These are phyloP conservation scores for Suillus fuscotomentosus DNA, from an alignment of 768 basidiomycete genomes.

Conservation along the genomic window DNA sequence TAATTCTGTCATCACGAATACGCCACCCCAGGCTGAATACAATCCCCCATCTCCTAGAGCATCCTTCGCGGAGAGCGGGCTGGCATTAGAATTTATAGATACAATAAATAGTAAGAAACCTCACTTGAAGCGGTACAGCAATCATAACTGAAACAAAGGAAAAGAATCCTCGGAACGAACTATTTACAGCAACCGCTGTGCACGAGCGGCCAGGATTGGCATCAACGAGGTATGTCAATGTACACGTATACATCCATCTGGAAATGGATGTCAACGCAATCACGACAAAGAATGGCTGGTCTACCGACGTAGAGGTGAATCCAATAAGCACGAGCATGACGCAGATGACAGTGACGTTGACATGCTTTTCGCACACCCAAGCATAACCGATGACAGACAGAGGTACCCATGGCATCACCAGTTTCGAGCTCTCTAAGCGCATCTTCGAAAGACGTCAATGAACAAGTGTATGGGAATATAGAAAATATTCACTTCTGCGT, in stretches of 20 bases:
- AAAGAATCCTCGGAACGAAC: conserved; percentile 65
- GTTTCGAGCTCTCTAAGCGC: conserved; percentile 63
- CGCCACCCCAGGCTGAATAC: conserved; percentile 63
- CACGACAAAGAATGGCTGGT: neutral
- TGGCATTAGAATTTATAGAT: neutral
- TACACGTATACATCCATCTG: conserved; percentile 63
- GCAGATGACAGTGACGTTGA: conserved; percentile 66
- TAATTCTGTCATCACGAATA: conserved; percentile 51
- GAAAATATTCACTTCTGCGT: conserved; percentile 57
- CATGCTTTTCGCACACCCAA: conserved; percentile 67
- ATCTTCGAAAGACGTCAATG: conserved; percentile 45
- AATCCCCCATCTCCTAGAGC: conserved; percentile 77
- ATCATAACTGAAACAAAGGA: conserved; percentile 72
- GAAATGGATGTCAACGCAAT: conserved; percentile 4
- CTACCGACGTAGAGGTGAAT: conserved; percentile 67
- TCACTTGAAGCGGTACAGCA: conserved; percentile 66
- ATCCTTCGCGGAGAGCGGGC: conserved; percentile 36
- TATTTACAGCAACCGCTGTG: conserved; percentile 74
- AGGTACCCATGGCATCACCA: conserved; percentile 55
- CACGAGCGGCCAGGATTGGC: conserved; percentile 80
- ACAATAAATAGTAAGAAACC: too few relatives aligned
- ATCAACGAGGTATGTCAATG: conserved; percentile 84
- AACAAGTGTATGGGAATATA: neutral
- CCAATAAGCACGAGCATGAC: conserved; percentile 72
- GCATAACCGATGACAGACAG: conserved; percentile 65